Conservation (phyloP, 2,329 filamentous ascomycete genomes). For the Cercospora berteroae region DNA sequence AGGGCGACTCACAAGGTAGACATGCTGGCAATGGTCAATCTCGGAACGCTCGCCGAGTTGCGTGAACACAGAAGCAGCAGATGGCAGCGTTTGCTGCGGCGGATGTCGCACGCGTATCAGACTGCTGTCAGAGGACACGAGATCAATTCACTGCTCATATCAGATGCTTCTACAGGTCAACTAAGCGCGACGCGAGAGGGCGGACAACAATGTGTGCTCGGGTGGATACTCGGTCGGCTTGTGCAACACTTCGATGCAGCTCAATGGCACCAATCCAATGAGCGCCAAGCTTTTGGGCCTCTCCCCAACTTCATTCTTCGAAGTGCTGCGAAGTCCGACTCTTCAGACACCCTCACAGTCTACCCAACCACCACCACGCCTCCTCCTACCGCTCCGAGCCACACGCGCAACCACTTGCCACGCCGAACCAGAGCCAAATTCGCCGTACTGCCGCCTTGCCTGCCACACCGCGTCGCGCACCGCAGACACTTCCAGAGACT, state of each 20-base stretch:
- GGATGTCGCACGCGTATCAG: neutral
- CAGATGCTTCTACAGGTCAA: neutral
- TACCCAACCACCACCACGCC: neutral
- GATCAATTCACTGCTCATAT: neutral
- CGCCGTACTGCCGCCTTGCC: neutral
- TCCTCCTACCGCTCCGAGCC: neutral
- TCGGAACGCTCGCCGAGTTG: neutral
- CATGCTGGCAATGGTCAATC: neutral
- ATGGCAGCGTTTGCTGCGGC: neutral
- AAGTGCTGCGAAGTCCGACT: neutral
- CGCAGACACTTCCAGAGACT: neutral
- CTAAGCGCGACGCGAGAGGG: neutral
- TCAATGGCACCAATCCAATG: constrained; percentile 1
- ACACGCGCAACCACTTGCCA: neutral
- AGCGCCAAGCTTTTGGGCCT: constrained; percentile 1
- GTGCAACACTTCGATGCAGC: neutral
- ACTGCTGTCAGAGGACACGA: neutral
- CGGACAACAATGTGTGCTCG: neutral
- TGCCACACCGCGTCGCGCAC: neutral
- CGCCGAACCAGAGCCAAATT: neutral
- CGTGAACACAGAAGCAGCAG: neutral
- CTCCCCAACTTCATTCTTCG: constrained; percentile 1
- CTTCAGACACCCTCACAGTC: neutral
- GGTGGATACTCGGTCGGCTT: neutral
- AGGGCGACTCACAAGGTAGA: neutral